phyloP scores from a whole-genome alignment of 164 flowering plant species.

The Aristolochia contorta region DNA sequence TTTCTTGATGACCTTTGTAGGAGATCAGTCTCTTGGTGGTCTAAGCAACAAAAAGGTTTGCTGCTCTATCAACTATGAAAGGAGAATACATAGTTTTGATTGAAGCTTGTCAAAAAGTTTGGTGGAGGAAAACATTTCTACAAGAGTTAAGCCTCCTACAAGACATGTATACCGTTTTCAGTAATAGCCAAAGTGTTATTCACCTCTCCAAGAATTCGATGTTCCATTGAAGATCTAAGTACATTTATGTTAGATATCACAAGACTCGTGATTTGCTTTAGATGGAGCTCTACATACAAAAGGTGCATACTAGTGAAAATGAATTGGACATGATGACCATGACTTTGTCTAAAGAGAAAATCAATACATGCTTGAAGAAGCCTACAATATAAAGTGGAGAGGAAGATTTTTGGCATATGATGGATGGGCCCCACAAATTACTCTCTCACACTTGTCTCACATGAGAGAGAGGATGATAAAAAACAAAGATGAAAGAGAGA shows the following conservation, averaged over 20 bases:
- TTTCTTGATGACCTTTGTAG: neutral
- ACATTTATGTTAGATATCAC: constrained; percentile 4
- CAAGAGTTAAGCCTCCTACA: neutral
- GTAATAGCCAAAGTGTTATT: constrained; percentile 6
- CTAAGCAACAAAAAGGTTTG: neutral
- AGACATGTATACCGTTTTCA: neutral
- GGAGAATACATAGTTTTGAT: neutral
- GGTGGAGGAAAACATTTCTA: constrained; percentile 1
- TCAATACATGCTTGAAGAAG: too few relatives aligned
- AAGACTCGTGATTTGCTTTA: constrained; percentile 1
- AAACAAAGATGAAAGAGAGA: too few relatives aligned
- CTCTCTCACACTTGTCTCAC: too few relatives aligned
- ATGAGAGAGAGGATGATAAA: too few relatives aligned
- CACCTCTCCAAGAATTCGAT: neutral
- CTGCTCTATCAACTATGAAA: too few relatives aligned
- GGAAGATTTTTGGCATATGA: too few relatives aligned
- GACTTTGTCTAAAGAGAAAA: neutral
- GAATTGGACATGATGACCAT: neutral
- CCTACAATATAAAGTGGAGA: too few relatives aligned
- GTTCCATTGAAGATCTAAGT: neutral
- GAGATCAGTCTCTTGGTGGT: neutral
- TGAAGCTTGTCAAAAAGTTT: constrained; percentile 1
- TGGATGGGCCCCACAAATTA: too few relatives aligned
- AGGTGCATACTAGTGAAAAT: neutral
- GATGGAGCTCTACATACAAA: neutral